Evolutionary conservation across 2,329 filamentous ascomycete species (phyloP).

Genomic region (Pseudocercospora crystallina): DNA sequence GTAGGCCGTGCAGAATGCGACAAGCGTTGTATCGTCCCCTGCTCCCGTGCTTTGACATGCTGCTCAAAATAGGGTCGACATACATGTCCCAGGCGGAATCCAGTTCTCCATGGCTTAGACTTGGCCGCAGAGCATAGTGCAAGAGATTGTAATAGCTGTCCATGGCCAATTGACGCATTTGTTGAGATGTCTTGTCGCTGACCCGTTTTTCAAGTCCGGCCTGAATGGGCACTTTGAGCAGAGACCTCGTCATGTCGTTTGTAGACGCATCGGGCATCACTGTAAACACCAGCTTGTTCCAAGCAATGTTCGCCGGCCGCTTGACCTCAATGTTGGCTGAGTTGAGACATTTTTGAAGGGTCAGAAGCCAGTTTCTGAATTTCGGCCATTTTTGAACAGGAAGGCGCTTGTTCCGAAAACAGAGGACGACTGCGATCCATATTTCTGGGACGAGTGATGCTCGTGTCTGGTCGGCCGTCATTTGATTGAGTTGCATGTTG

Average conservation of each 20-base stretch:
- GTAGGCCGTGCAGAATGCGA: slow-evolving; percentile 70
- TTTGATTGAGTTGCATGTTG: slow-evolving; percentile 63
- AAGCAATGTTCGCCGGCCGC: slow-evolving; percentile 76
- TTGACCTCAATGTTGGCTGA: slow-evolving; percentile 69
- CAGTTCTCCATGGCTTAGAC: slow-evolving; percentile 62
- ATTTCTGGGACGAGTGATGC: slow-evolving; percentile 75
- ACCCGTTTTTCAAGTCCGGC: slow-evolving; percentile 68
- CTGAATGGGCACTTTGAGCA: slow-evolving; percentile 67
- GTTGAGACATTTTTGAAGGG: slow-evolving; percentile 84
- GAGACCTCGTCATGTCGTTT: slow-evolving; percentile 56
- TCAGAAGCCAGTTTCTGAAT: slow-evolving; percentile 71
- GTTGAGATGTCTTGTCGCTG: slow-evolving; percentile 47
- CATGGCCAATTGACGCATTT: slow-evolving; percentile 60
- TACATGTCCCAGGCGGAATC: slow-evolving; percentile 78
- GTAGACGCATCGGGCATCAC: slow-evolving; percentile 64
- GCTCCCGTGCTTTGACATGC: slow-evolving; percentile 52
- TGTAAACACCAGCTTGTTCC: slow-evolving; percentile 79
- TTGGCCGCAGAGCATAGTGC: slow-evolving; percentile 79
- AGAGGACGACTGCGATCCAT: slow-evolving; percentile 79
- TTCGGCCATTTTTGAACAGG: slow-evolving; percentile 64
- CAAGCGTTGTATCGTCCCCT: slow-evolving; percentile 62
- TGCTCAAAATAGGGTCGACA: slow-evolving; percentile 63
- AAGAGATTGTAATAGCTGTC: slow-evolving; percentile 76
- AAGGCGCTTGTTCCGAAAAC: slow-evolving; percentile 64
- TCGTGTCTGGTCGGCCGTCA: slow-evolving; percentile 62